Evolutionary conservation across 352 stramenopile genomes (phyloP).

Genomic region (Lagenidium sp.): DNA sequence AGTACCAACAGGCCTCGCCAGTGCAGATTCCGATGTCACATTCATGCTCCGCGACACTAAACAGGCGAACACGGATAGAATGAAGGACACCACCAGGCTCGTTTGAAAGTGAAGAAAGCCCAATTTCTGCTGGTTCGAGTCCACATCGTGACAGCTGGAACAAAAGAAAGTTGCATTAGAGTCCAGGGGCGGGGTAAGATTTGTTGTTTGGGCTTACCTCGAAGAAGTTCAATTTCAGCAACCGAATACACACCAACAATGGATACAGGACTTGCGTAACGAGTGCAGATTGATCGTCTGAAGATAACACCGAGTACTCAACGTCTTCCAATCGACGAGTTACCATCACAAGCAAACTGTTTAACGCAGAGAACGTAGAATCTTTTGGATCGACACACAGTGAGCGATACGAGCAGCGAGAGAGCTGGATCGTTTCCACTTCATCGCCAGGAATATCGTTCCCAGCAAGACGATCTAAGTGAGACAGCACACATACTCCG

Average conservation of each 20-base stretch:
- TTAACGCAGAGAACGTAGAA: constrained; percentile 54
- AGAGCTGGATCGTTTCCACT: constrained; percentile 67
- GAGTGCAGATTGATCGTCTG: constrained; percentile 7
- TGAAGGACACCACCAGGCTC: constrained; percentile 32
- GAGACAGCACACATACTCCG: constrained; percentile 61
- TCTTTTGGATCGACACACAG: constrained; percentile 77
- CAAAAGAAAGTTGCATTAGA: not conserved
- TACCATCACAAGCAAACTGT: too few species aligned
- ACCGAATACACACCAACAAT: constrained; percentile 51
- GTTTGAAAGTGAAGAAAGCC: constrained; percentile 23
- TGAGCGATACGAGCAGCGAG: constrained; percentile 60
- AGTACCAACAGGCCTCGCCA: constrained; percentile 54
- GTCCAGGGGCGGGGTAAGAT: not conserved
- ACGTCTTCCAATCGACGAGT: constrained; percentile 9
- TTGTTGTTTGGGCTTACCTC: constrained; percentile 34
- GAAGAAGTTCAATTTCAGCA: constrained; percentile 86
- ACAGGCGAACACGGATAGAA: constrained; percentile 57
- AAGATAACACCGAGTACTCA: not conserved
- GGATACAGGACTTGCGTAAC: constrained; percentile 58
- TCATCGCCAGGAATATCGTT: constrained; percentile 72
- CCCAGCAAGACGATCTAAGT: constrained; percentile 70
- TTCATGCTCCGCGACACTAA: constrained; percentile 49
- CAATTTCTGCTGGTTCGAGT: constrained; percentile 47
- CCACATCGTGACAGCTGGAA: constrained; percentile 61
- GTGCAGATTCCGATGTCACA: constrained; percentile 12